Evolutionary conservation across 768 basidiomycete genomes (phyloP), one percentile per base, ranked within the genome.

Genomic region (Leccinum arenicola): DNA sequence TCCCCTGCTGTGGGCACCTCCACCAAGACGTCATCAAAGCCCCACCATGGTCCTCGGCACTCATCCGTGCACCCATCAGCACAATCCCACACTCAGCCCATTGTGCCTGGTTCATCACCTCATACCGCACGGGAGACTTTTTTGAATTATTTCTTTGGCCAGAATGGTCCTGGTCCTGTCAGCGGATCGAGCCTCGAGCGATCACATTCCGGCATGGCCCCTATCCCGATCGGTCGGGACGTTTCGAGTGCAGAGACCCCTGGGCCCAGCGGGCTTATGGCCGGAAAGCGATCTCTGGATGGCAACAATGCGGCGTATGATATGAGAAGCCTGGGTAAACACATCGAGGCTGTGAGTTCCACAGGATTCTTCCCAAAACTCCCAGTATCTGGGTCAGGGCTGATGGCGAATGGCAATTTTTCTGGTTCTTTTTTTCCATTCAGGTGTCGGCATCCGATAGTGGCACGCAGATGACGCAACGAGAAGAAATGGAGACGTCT

Each of bases 301-400:
- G 89, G 82, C 12, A 89, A 79, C 71, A 89, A 82, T 66, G 90
- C 95, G 56, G 95, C 91, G 50, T 98, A 87, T 73, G 97, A 98
- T 72, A 99, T 99, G 97, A 98, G 94, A 81, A 97, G 94, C 69
- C 79, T 98, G 54, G 94, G 95, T 47, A 95, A 90, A 75, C 97
- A 99, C 69, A 91, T 99, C 59, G 97, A 99, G 74, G 92, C 95
- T 62, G 95, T 98, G 68, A 81, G 92, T 85, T 8, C 45, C 27
- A 27, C 27, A 31, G 25, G 36, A 11, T 52, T 50, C 43, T 12
- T 52, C 48, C 51, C 47, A 35, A 25, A 52, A 62, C 47, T 61
- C 45, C 40, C 60, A 35, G 31, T 59, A 45, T 52, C 17, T 49
- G 12, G 60, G 53, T 60, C 56, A 54, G 53, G 56, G 47, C 55